These are phyloP conservation scores for Brassica rapa DNA, from an alignment of 345 rosid genomes.

Conservation along the genomic window DNA sequence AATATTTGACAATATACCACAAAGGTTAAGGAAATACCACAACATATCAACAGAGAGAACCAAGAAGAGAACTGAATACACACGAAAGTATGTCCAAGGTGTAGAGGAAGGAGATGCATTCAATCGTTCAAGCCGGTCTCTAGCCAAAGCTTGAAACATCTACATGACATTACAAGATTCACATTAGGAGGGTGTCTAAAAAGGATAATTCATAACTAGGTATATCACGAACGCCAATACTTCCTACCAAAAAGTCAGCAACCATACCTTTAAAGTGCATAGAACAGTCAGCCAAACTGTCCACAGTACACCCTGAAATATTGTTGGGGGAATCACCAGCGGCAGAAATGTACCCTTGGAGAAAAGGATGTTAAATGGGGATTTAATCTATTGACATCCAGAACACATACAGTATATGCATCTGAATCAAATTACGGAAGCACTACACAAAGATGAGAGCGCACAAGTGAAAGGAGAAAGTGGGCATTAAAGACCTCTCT, in stretches of 20 bases:
- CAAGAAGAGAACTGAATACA: constrained; percentile 72
- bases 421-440: background rate
- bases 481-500: constrained; percentile 14
- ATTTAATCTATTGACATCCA: background rate
- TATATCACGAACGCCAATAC: constrained; percentile 16
- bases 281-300: constrained; percentile 78
- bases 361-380: background rate
- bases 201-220: background rate
- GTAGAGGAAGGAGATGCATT: constrained; percentile 95
- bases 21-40: constrained; percentile 58
- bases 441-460: background rate
- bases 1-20: constrained; percentile 3
- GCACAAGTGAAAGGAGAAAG: background rate
- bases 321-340: constrained; percentile 79
- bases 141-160: constrained; percentile 99
- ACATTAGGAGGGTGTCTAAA: constrained; percentile 13
- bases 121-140: constrained; percentile 93
- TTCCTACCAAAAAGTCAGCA: constrained; percentile 5
- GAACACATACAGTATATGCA: constrained; percentile 8
- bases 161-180: constrained; percentile 37
- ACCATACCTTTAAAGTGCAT: constrained; percentile 82
- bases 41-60: constrained; percentile 73
- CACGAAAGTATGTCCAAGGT: constrained; percentile 87
- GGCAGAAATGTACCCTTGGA: constrained; percentile 89
- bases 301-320: constrained; percentile 87